Percentiles rank a stretch among this genome's conserved stretches.
These are phyloP conservation scores for Cryptococcus jaspeensis DNA, from an alignment of 1,284 basidiomycete genomes.

Conservation along the genomic window DNA sequence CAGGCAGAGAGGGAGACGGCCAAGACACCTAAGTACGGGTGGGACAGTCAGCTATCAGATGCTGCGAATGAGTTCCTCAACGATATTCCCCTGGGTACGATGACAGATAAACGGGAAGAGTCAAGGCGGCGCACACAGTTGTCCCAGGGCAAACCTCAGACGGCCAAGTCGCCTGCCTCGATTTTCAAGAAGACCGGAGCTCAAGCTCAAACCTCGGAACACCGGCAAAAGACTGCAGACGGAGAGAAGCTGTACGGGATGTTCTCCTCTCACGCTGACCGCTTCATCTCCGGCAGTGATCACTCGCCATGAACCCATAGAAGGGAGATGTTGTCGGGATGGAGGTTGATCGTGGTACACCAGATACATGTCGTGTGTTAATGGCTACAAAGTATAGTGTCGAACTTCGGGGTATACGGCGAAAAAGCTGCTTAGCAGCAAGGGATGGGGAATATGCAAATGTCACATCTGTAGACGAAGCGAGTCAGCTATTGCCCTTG, in stretches of 20 bases:
- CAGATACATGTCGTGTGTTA: slow-evolving; percentile 1
- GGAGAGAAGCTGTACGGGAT: no score
- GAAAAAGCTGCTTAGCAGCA: slow-evolving; percentile 34
- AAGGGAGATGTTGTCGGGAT: not conserved
- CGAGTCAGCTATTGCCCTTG: not conserved
- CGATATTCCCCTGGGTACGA: not conserved
- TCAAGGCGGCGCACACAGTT: not conserved
- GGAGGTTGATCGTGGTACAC: not conserved
- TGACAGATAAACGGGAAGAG: not conserved
- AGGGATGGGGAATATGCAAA: slow-evolving; percentile 48
- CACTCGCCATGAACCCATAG: no score
- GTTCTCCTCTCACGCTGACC: not conserved
- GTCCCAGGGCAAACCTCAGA: not conserved
- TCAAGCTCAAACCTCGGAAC: no score
- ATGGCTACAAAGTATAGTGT: not conserved
- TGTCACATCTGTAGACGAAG: slow-evolving; percentile 29
- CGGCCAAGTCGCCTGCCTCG: not conserved
- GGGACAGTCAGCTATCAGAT: not conserved
- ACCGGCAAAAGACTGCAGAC: no score
- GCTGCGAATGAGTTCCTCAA: not conserved
- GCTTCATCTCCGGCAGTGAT: not conserved
- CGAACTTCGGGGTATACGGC: no score
- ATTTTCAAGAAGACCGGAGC: no score
- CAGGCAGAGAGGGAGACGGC: not conserved
- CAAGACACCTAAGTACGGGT: not conserved